Evolutionary conservation across 768 basidiomycete genomes (phyloP).

Genomic region (Astraeus odoratus): DNA sequence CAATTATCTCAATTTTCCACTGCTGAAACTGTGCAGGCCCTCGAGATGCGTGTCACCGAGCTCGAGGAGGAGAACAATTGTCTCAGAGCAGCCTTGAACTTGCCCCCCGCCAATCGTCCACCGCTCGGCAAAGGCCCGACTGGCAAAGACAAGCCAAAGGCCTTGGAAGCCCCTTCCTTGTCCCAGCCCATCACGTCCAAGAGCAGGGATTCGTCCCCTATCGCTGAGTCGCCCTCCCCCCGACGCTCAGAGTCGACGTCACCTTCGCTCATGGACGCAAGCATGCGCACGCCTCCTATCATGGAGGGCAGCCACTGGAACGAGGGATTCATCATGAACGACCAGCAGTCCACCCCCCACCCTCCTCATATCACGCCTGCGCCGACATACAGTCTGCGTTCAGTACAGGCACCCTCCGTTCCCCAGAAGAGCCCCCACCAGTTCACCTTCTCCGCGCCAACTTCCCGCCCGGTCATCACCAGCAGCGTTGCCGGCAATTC

Average conservation of each 20-base stretch:
- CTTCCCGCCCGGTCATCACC: constrained; percentile 38
- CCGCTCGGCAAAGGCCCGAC: constrained; percentile 80
- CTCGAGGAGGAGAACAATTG: constrained; percentile 79
- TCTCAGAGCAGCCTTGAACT: constrained; percentile 62
- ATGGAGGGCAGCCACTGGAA: constrained; percentile 51
- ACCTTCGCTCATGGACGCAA: constrained; percentile 26
- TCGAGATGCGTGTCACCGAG: constrained; percentile 75
- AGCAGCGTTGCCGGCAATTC: constrained; percentile 34
- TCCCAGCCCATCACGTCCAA: constrained; percentile 38
- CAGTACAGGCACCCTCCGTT: constrained; percentile 39
- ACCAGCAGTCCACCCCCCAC: constrained; percentile 28
- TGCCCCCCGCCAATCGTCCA: constrained; percentile 68
- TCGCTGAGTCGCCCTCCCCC: constrained; percentile 42
- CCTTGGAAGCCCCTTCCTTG: constrained; percentile 29
- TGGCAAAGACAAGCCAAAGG: constrained; percentile 74
- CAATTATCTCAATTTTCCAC: constrained; percentile 31
- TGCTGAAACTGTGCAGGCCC: constrained; percentile 42
- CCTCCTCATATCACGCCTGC: constrained; percentile 31
- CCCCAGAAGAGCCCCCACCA: constrained; percentile 41
- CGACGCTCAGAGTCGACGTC: constrained; percentile 30
- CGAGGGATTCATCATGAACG: constrained; percentile 46
- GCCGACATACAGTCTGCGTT: constrained; percentile 40
- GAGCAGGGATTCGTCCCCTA: constrained; percentile 63
- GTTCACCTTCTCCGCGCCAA: constrained; percentile 35
- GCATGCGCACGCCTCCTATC: constrained; percentile 35